Evolutionary conservation across 768 basidiomycete genomes (phyloP).

Genomic region (Boletus pseudo-olivaceus): DNA sequence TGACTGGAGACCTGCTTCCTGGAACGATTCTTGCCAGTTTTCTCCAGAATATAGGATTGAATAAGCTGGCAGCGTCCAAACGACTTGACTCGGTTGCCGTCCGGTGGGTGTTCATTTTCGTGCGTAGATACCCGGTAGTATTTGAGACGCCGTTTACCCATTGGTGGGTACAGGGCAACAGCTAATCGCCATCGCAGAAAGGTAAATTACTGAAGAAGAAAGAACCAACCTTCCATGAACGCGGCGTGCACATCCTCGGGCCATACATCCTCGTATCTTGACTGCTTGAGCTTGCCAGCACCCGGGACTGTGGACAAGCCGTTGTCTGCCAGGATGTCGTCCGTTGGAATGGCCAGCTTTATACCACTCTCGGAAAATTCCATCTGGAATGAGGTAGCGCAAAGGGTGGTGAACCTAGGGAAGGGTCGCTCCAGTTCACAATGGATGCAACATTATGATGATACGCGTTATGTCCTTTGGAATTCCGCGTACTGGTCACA

Average conservation of each 20-base stretch:
- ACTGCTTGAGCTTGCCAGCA: constrained; percentile 24
- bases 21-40: constrained; percentile 37
- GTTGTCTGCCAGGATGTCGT: constrained; percentile 5
- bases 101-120: constrained; percentile 9
- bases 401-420: not conserved
- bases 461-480: constrained; percentile 17
- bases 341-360: constrained; percentile 12
- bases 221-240: constrained; percentile 34
- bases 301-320: not conserved
- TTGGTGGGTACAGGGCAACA: constrained; percentile 31
- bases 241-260: constrained; percentile 34
- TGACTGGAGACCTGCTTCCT: constrained; percentile 41
- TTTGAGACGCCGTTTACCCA: constrained; percentile 35
- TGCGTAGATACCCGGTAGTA: constrained; percentile 26
- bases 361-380: constrained; percentile 15
- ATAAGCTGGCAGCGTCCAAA: constrained; percentile 41
- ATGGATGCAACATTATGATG: constrained; percentile 6
- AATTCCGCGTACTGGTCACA: constrained; percentile 26
- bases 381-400: constrained; percentile 22
- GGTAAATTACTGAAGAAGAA: not conserved
- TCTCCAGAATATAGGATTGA: constrained; percentile 37
- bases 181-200: constrained; percentile 21
- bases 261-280: constrained; percentile 35
- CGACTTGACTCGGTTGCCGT: constrained; percentile 20
- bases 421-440: constrained; percentile 2